Evolutionary conservation across 257 asterid genomes (phyloP).

Genomic region (Ilex aquifolium): DNA sequence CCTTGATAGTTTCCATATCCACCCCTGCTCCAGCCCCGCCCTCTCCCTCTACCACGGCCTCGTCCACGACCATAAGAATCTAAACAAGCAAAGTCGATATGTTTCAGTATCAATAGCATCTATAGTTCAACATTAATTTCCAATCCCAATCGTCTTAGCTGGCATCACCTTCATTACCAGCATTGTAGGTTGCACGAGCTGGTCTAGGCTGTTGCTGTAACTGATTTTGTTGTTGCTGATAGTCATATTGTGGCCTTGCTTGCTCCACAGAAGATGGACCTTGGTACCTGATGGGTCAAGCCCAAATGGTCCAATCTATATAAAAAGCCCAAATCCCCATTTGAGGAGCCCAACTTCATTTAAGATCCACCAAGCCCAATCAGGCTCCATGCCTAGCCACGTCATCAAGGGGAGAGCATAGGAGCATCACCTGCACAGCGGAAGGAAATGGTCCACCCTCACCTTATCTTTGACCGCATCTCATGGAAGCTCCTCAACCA

Average conservation of each 20-base stretch:
- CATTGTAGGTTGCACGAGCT: conserved; percentile 7
- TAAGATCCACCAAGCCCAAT: too few species aligned
- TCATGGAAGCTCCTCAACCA: too few species aligned
- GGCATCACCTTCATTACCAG: conserved; percentile 30
- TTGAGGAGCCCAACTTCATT: too few species aligned
- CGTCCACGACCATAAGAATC: conserved; percentile 31
- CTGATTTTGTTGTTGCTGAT: conserved; percentile 24
- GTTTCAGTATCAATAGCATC: neutral
- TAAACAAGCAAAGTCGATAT: neutral
- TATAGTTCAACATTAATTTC: neutral
- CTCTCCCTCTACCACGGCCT: conserved; percentile 24
- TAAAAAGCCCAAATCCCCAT: too few species aligned
- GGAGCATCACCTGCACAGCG: too few species aligned
- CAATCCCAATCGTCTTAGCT: neutral
- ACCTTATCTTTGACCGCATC: too few species aligned
- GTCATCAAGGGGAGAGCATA: too few species aligned
- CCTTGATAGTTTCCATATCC: conserved; percentile 43
- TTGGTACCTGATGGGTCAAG: too few species aligned
- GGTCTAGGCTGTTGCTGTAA: conserved; percentile 22
- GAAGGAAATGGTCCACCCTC: too few species aligned
- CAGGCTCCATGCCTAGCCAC: too few species aligned
- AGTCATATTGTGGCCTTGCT: conserved; percentile 10
- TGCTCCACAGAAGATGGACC: conserved; percentile 28
- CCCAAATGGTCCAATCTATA: too few species aligned
- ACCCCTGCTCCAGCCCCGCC: conserved; percentile 34